Conservation (phyloP, 495 filamentous ascomycete genomes). For the Talaromyces ruber region DNA sequence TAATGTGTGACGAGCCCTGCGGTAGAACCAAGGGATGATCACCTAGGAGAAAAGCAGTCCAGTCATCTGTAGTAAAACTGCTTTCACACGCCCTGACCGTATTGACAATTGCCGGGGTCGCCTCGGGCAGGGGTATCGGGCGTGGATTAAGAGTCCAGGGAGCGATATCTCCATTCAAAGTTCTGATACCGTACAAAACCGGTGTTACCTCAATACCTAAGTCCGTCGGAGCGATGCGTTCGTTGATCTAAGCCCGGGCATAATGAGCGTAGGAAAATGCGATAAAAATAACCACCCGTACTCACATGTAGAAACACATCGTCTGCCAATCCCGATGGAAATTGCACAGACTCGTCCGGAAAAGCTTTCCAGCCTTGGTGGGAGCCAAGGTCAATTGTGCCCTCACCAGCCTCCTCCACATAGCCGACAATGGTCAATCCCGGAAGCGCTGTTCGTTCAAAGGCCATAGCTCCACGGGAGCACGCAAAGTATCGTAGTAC, state of each 20-base stretch:
- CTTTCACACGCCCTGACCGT: slow-evolving; percentile 18
- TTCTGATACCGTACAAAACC: slow-evolving; percentile 18
- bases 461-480: slow-evolving; percentile 22
- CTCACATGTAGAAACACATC: slow-evolving; percentile 33
- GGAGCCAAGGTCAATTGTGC: slow-evolving; percentile 15
- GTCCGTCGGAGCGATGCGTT: slow-evolving; percentile 17
- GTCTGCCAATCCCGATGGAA: slow-evolving; percentile 25
- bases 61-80: slow-evolving; percentile 5
- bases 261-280: background rate
- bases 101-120: slow-evolving; percentile 11
- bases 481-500: slow-evolving; percentile 25
- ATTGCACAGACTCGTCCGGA: slow-evolving; percentile 19
- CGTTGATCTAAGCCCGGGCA: slow-evolving; percentile 19
- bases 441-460: slow-evolving; percentile 22
- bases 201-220: slow-evolving; percentile 8
- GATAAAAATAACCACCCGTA: too few species aligned
- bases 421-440: slow-evolving; percentile 24
- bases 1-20: slow-evolving; percentile 13
- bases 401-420: slow-evolving; percentile 13
- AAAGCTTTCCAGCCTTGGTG: slow-evolving; percentile 14
- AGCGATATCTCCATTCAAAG: slow-evolving; percentile 26
- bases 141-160: slow-evolving; percentile 26
- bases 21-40: slow-evolving; percentile 12
- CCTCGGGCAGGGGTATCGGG: slow-evolving; percentile 24
- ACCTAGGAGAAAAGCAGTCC: slow-evolving; percentile 12